Conservation (phyloP, 352 stramenopile genomes). For the Phytophthora ohioensis region DNA sequence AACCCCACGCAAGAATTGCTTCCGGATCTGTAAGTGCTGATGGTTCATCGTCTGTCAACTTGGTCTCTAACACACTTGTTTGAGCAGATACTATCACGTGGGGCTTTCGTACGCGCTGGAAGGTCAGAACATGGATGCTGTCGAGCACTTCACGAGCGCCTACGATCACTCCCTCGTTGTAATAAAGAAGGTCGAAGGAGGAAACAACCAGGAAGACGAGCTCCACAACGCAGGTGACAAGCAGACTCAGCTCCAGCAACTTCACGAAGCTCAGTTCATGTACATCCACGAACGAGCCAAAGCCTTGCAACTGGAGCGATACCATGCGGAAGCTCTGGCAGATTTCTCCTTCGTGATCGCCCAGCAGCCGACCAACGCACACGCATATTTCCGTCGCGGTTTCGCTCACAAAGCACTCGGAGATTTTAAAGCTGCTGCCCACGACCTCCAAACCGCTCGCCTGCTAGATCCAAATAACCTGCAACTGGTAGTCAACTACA, state of each 20-base stretch:
- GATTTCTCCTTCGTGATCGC: constrained; percentile 80
- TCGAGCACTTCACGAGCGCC: constrained; percentile 71
- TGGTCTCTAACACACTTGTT: neutral
- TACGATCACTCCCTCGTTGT: constrained; percentile 34
- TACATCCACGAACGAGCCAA: constrained; percentile 86
- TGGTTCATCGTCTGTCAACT: neutral
- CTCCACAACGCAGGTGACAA: constrained; percentile 20
- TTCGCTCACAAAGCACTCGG: constrained; percentile 78
- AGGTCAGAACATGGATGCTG: constrained; percentile 61
- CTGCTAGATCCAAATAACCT: constrained; percentile 72
- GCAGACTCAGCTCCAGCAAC: constrained; percentile 27
- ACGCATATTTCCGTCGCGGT: constrained; percentile 84
- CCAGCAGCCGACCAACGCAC: constrained; percentile 81
- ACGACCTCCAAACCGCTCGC: constrained; percentile 80
- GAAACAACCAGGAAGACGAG: constrained; percentile 32
- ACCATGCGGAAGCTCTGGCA: constrained; percentile 71
- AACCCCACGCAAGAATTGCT: constrained; percentile 44
- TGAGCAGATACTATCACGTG: constrained; percentile 76
- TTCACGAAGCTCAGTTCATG: constrained; percentile 36
- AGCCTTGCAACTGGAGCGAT: constrained; percentile 75
- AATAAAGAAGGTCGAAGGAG: constrained; percentile 15
- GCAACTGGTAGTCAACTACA: constrained; percentile 83
- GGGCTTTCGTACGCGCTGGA: constrained; percentile 66
- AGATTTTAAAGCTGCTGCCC: constrained; percentile 57
- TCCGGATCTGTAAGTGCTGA: constrained; percentile 62